phyloP scores from a whole-genome alignment of 140 eudicot genomes.

The Cichorium intybus region DNA sequence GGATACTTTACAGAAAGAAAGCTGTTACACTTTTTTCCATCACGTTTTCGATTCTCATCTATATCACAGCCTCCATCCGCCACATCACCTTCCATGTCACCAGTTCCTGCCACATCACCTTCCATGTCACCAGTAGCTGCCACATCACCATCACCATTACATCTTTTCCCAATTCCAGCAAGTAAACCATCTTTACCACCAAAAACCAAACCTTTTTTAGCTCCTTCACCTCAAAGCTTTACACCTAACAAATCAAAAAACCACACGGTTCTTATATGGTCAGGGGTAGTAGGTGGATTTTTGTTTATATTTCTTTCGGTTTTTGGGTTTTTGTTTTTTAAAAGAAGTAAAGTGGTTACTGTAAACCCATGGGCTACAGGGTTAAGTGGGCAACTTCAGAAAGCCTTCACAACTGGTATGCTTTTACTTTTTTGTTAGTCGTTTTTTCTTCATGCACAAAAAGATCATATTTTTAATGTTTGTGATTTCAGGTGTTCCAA shows the following conservation, averaged over 20 bases:
- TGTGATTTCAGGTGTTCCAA: constrained; percentile 62
- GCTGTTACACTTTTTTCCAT: constrained; percentile 38
- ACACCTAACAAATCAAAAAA: constrained; percentile 28
- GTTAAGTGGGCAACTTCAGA: constrained; percentile 85
- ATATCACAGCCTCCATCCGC: constrained; percentile 45
- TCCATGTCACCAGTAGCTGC: constrained; percentile 30
- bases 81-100: constrained; percentile 5
- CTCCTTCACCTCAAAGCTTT: constrained; percentile 40
- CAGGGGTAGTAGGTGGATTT: constrained; percentile 50
- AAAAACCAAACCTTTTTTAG: constrained; percentile 22
- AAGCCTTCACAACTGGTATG: constrained; percentile 78
- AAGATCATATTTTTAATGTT: background rate
- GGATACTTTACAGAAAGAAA: constrained; percentile 35
- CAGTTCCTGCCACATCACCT: constrained; percentile 30
- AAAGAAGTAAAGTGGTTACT: constrained; percentile 52
- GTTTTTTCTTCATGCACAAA: background rate
- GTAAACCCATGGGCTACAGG: constrained; percentile 88
- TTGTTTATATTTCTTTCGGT: constrained; percentile 42
- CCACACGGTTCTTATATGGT: constrained; percentile 38
- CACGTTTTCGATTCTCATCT: constrained; percentile 27
- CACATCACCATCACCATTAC: constrained; percentile 36
- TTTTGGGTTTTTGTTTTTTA: constrained; percentile 36
- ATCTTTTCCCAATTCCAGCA: constrained; percentile 24
- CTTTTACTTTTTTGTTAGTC: background rate
- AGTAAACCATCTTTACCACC: constrained; percentile 36